Conservation (phyloP, 192 early-diverging fungal species). For the Endogone sp. region DNA sequence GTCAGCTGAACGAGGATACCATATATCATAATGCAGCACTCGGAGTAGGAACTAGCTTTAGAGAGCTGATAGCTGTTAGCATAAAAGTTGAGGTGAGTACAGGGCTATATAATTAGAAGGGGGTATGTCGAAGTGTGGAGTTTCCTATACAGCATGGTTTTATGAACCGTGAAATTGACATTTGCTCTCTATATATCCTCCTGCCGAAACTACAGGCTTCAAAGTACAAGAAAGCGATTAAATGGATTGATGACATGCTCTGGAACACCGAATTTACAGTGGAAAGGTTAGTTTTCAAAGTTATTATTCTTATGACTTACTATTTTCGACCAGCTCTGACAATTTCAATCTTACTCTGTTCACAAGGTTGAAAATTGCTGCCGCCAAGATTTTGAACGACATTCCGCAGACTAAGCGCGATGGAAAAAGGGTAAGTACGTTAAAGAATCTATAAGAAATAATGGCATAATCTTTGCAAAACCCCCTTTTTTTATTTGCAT, state of each 20-base stretch:
- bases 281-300: slow-evolving; percentile 36
- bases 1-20: slow-evolving; percentile 49
- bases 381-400: slow-evolving; percentile 48
- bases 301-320: no score
- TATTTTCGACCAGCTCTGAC: background rate
- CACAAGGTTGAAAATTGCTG: slow-evolving; percentile 46
- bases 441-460: no score
- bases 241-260: slow-evolving; percentile 47
- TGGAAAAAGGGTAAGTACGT: slow-evolving; percentile 44
- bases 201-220: slow-evolving; percentile 17
- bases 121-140: no score
- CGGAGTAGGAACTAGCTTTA: slow-evolving; percentile 36
- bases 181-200: slow-evolving; percentile 14
- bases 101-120: no score
- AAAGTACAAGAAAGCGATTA: slow-evolving; percentile 47
- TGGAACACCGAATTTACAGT: slow-evolving; percentile 52
- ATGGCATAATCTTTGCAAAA: no score
- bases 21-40: slow-evolving; percentile 36
- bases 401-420: slow-evolving; percentile 54
- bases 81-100: slow-evolving; percentile 29
- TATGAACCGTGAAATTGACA: no score
- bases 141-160: no score
- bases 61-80: slow-evolving; percentile 22
- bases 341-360: background rate
- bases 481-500: no score